A percentile compares a stretch with the other conserved stretches of the same genome.
Conservation (phyloP, 108 stramenopile genomes). For the Parietichytrium sp. region DNA sequence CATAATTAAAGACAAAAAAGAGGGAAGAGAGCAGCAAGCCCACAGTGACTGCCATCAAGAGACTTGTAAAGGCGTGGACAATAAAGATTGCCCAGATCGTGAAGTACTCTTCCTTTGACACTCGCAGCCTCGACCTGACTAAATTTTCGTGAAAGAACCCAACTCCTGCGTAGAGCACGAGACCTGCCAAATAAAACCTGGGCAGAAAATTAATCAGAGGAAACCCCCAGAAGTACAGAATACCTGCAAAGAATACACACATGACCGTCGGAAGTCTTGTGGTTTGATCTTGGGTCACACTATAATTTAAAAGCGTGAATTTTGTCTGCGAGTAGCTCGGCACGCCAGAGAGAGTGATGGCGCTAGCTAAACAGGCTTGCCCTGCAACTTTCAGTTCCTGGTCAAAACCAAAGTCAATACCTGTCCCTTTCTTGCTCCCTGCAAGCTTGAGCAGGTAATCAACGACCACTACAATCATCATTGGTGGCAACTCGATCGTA, state of each 20-base stretch:
- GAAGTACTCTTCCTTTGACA: background rate
- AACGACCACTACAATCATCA: conserved; percentile 10
- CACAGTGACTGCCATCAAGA: background rate
- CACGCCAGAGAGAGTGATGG: background rate
- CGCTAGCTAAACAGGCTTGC: background rate
- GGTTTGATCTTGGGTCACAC: background rate
- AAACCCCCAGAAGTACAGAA: conserved; percentile 11
- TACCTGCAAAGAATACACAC: background rate
- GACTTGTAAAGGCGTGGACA: background rate
- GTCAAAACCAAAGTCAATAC: conserved; percentile 32
- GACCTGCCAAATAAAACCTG: background rate
- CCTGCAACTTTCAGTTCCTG: conserved; percentile 29
- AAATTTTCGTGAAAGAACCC: conserved; percentile 3
- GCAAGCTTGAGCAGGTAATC: conserved; percentile 38
- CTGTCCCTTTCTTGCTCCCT: background rate
- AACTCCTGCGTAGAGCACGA: conserved; percentile 6
- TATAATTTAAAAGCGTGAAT: background rate
- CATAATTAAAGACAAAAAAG: background rate
- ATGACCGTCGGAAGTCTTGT: background rate
- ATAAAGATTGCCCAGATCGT: conserved; percentile 30
- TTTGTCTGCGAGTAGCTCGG: conserved; percentile 19
- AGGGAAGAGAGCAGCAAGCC: background rate
- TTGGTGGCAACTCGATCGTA: background rate
- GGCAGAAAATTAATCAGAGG: conserved; percentile 32
- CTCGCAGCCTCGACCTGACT: conserved; percentile 4